Evolutionary conservation across 345 rosid genomes (phyloP).

Genomic region (Populus pruinosa): DNA sequence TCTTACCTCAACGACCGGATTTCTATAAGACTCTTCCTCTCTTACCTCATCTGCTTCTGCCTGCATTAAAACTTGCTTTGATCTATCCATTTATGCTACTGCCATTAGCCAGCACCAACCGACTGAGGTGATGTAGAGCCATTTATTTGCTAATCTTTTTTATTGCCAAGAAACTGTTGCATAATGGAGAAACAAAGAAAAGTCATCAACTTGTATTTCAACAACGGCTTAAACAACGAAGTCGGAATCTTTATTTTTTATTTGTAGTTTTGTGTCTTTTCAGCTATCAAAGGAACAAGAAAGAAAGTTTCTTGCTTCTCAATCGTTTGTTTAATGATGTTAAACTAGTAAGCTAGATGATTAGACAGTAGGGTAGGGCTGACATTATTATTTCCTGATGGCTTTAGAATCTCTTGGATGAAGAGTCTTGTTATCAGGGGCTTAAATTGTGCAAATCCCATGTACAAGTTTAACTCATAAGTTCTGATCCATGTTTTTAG

Average conservation of each 20-base stretch:
- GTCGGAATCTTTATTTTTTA: neutral
- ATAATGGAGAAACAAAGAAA: neutral
- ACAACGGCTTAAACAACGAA: neutral
- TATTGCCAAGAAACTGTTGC: neutral
- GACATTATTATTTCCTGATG: no score
- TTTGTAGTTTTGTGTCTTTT: neutral
- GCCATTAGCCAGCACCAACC: neutral
- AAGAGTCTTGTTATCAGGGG: neutral
- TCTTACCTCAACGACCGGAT: neutral
- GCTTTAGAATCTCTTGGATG: no score
- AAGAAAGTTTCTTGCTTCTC: no score
- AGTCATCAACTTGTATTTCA: neutral
- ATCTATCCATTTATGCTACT: neutral
- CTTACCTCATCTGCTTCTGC: neutral
- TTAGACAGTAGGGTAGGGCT: no score
- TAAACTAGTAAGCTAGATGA: no score
- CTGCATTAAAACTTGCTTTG: neutral
- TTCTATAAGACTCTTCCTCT: neutral
- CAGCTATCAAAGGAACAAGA: neutral
- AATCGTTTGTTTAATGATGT: no score
- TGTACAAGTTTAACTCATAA: neutral
- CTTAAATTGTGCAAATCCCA: neutral
- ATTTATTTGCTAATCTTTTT: neutral
- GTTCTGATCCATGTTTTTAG: neutral
- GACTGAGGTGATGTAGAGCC: neutral